These are phyloP conservation scores for Blastobotrys parvus DNA, from an alignment of 805 yeast genomes.

Conservation along the genomic window DNA sequence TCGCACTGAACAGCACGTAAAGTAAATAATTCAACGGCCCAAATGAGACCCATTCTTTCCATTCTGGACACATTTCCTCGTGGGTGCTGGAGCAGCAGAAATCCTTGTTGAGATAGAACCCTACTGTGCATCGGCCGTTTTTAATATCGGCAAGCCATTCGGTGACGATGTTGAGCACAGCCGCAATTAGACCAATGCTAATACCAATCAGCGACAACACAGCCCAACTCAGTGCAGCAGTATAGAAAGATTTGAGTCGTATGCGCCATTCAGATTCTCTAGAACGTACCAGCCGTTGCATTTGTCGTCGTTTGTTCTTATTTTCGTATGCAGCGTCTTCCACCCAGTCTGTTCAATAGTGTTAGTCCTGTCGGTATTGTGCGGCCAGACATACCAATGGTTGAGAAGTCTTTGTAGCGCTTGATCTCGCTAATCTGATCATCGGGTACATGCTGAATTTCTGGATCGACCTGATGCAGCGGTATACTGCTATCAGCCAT, in stretches of 20 bases:
- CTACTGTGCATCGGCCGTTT: constrained; percentile 65
- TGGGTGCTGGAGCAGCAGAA: constrained; percentile 75
- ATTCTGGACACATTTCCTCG: constrained; percentile 45
- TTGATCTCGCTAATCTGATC: constrained; percentile 1
- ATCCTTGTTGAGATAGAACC: constrained; percentile 59
- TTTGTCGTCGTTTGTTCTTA: constrained; percentile 14
- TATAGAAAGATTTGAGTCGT: constrained; percentile 13
- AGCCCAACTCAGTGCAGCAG: constrained; percentile 53
- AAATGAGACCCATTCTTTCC: constrained; percentile 55
- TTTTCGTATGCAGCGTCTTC: constrained; percentile 39
- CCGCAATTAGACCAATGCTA: constrained; percentile 76
- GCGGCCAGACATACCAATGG: constrained; percentile 16
- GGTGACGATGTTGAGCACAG: constrained; percentile 68
- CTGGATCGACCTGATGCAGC: background rate
- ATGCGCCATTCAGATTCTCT: constrained; percentile 2
- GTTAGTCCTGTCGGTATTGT: background rate
- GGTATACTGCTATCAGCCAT: too few species aligned
- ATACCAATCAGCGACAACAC: constrained; percentile 70
- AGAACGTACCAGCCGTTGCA: background rate
- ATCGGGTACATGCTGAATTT: background rate
- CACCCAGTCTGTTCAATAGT: constrained; percentile 41
- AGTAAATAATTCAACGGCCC: constrained; percentile 41
- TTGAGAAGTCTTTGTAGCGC: constrained; percentile 40
- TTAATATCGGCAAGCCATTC: constrained; percentile 78
- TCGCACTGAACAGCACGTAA: constrained; percentile 51